phyloP scores from a whole-genome alignment of 768 basidiomycete species.

The Lepiota brunneoincarnata region DNA sequence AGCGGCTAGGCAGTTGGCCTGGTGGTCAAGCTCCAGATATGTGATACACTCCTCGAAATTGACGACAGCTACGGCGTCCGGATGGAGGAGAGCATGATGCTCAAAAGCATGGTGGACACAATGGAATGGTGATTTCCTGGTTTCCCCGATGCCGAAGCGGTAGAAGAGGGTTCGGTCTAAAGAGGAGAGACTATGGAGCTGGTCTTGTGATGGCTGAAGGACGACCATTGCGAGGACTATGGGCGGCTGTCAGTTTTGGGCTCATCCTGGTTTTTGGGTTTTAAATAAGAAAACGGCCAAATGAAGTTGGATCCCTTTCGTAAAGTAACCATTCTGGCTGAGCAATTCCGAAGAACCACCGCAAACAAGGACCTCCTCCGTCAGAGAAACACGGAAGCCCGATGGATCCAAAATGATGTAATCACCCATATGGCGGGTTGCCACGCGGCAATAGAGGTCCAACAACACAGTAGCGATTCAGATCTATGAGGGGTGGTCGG shows the following conservation, averaged over 20 bases:
- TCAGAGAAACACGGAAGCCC: constrained; percentile 11
- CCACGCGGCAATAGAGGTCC: constrained; percentile 12
- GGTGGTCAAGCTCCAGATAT: constrained; percentile 47
- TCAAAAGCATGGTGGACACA: constrained; percentile 59
- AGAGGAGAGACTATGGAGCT: constrained; percentile 31
- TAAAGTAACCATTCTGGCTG: constrained; percentile 12
- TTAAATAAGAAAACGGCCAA: constrained; percentile 14
- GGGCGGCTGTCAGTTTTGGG: constrained; percentile 11
- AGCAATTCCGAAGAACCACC: constrained; percentile 21
- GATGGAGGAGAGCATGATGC: constrained; percentile 37
- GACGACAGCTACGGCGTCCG: constrained; percentile 47
- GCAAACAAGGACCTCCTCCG: constrained; percentile 11
- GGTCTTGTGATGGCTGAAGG: constrained; percentile 18
- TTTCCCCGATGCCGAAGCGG: constrained; percentile 42
- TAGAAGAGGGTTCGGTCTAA: constrained; percentile 42
- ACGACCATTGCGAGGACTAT: constrained; percentile 20
- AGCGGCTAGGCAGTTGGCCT: constrained; percentile 43
- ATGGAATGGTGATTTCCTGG: constrained; percentile 35
- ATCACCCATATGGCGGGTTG: constrained; percentile 19
- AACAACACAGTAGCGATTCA: not conserved
- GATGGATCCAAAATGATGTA: constrained; percentile 17
- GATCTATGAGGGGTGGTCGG: not conserved
- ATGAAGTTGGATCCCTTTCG: constrained; percentile 15
- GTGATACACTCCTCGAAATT: constrained; percentile 46
- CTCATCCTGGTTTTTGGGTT: constrained; percentile 14